Percentiles rank a stretch among this genome's conserved stretches.
Evolutionary conservation across 148 eudicot genomes (phyloP).

Genomic region (Rhododendron ferrugineum): DNA sequence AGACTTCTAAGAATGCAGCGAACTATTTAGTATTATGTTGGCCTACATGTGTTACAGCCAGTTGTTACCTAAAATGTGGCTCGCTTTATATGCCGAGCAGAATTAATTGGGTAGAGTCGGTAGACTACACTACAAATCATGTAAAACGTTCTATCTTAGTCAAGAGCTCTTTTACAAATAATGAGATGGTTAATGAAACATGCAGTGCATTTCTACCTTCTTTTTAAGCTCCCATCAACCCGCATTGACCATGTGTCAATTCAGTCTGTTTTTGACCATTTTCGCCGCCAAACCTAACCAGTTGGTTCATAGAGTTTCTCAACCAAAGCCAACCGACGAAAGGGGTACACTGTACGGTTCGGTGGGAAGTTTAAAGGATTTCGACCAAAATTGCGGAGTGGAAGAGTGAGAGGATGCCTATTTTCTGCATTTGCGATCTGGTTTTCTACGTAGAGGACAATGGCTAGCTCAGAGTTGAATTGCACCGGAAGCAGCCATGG

Average conservation of each 20-base stretch:
- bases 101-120: neutral
- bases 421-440: no score
- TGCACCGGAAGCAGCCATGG: no score
- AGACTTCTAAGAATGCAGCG: neutral
- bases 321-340: no score
- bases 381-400: no score
- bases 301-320: no score
- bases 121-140: neutral
- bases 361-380: no score
- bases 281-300: no score
- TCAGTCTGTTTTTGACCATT: no score
- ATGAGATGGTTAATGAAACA: neutral
- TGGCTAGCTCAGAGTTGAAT: no score
- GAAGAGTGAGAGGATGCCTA: no score
- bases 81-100: neutral
- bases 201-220: neutral
- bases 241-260: neutral
- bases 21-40: neutral
- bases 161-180: neutral
- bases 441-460: no score
- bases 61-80: neutral
- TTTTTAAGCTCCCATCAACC: neutral
- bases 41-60: neutral
- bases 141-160: neutral
- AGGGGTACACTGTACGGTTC: no score